Evolutionary conservation across 495 filamentous ascomycete genomes (phyloP).

Genomic region (Tuber aestivum): DNA sequence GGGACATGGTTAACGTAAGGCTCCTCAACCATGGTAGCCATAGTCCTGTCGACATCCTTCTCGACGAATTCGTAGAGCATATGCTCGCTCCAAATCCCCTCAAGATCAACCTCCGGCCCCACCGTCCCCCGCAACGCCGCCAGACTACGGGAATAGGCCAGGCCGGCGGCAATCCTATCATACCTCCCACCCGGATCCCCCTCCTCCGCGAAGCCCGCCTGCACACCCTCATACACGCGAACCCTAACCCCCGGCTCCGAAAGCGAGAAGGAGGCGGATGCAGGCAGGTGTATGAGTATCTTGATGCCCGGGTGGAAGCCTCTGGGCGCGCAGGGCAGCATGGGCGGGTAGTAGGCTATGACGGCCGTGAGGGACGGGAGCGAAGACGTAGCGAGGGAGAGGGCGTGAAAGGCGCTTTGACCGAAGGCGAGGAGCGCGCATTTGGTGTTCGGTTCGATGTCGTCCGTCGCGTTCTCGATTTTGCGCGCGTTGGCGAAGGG

Average conservation of each 20-base stretch:
- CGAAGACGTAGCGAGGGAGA: conserved; percentile 53
- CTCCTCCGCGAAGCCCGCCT: conserved; percentile 63
- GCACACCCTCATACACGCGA: conserved; percentile 48
- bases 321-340: conserved; percentile 45
- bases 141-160: conserved; percentile 57
- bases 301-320: conserved; percentile 48
- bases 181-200: conserved; percentile 58
- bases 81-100: conserved; percentile 58
- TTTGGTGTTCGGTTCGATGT: conserved; percentile 33
- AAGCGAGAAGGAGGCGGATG: conserved; percentile 37
- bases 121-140: conserved; percentile 44
- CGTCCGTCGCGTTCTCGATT: conserved; percentile 31
- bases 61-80: conserved; percentile 53
- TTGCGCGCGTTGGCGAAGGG: conserved; percentile 24
- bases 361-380: conserved; percentile 50
- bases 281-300: conserved; percentile 54
- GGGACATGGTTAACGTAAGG: conserved; percentile 59
- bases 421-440: conserved; percentile 50
- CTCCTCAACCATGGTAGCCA: conserved; percentile 56
- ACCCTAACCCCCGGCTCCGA: conserved; percentile 42
- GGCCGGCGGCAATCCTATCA: conserved; percentile 49
- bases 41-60: conserved; percentile 51
- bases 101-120: conserved; percentile 49
- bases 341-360: conserved; percentile 57
- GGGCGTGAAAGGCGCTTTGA: conserved; percentile 54